Conservation (phyloP, 768 basidiomycete species). For the Tulasnella sp. region DNA sequence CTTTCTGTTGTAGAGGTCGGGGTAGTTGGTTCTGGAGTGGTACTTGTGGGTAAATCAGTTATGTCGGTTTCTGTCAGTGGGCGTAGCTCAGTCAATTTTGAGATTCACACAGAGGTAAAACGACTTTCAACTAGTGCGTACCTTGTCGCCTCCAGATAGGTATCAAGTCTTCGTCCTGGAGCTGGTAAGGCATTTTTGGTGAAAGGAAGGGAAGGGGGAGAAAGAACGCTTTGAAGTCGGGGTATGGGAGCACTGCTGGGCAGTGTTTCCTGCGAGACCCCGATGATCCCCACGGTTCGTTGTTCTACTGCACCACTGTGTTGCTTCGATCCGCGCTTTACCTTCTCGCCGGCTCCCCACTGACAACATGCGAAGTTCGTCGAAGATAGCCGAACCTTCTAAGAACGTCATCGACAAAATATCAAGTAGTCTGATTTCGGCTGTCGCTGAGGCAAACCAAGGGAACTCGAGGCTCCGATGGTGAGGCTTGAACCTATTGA, state of each 20-base stretch:
- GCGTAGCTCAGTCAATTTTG: not conserved
- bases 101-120: not conserved
- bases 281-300: not conserved
- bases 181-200: not conserved
- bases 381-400: not conserved
- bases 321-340: not conserved
- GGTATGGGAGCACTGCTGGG: not conserved
- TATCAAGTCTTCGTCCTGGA: not conserved
- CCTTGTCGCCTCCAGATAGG: not conserved
- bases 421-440: not conserved
- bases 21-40: not conserved
- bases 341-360: not conserved
- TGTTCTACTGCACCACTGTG: not conserved
- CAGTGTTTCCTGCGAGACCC: not conserved
- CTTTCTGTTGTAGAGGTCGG: not conserved
- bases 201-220: constrained; percentile 3
- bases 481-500: not conserved
- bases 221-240: not conserved
- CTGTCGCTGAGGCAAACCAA: not conserved
- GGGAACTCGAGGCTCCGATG: not conserved
- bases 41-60: not conserved
- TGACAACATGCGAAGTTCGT: not conserved
- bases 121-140: not conserved
- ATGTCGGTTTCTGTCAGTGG: not conserved
- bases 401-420: not conserved